Conservation (phyloP, 306 rosid species). For the Carpinus fangiana region DNA sequence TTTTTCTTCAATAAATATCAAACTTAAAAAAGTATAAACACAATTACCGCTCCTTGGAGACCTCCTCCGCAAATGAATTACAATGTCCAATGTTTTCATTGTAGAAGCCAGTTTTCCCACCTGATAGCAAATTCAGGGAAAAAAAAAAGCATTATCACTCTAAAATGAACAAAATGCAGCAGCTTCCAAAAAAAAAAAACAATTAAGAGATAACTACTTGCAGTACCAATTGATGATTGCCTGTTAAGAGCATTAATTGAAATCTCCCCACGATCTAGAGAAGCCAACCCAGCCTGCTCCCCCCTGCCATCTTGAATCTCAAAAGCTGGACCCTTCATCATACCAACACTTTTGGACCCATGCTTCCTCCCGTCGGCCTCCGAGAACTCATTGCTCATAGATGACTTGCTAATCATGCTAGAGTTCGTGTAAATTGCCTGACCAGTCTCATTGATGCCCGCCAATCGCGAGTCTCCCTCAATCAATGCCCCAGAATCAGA, state of each 20-base stretch:
- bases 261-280: slow-evolving; percentile 38
- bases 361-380: slow-evolving; percentile 36
- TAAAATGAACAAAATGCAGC: not conserved
- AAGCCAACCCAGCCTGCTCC: slow-evolving; percentile 40
- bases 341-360: slow-evolving; percentile 36
- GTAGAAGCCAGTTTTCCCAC: slow-evolving; percentile 40
- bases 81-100: slow-evolving; percentile 30
- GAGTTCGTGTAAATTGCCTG: slow-evolving; percentile 34
- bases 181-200: not conserved
- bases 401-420: slow-evolving; percentile 30
- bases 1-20: not conserved
- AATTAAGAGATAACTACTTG: slow-evolving; percentile 27
- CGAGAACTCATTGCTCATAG: slow-evolving; percentile 30
- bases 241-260: slow-evolving; percentile 35
- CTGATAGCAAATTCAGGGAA: slow-evolving; percentile 2
- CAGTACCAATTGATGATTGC: slow-evolving; percentile 38
- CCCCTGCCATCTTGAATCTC: slow-evolving; percentile 43
- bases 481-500: slow-evolving; percentile 33
- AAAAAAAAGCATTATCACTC: not conserved
- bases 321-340: slow-evolving; percentile 32
- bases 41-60: slow-evolving; percentile 43
- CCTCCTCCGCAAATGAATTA: slow-evolving; percentile 43
- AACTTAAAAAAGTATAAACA: slow-evolving; percentile 5
- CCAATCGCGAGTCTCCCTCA: slow-evolving; percentile 35
- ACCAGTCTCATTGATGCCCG: slow-evolving; percentile 29